These are phyloP conservation scores for Crithidia thermophila DNA, from an alignment of 208 protist genomes.

Conservation along the genomic window DNA sequence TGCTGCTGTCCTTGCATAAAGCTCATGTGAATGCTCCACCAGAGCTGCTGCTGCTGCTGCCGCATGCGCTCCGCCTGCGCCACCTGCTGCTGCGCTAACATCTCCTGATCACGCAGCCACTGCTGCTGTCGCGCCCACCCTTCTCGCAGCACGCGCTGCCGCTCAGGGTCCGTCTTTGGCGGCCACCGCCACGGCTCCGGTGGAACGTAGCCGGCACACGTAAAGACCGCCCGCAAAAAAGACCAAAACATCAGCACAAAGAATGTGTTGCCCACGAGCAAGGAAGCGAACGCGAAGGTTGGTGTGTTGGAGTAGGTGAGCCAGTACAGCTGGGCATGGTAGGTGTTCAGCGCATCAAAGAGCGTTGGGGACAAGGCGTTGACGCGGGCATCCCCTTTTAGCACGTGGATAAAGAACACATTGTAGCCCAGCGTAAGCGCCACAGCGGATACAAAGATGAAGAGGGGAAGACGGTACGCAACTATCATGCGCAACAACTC, in stretches of 20 bases:
- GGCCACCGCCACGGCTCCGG: conserved; percentile 27
- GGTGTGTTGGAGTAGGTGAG: conserved; percentile 9
- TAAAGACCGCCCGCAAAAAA: conserved; percentile 26
- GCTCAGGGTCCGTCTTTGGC: conserved; percentile 12
- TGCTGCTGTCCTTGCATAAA: conserved; percentile 4
- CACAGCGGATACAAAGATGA: conserved; percentile 19
- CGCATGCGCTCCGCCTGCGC: not conserved
- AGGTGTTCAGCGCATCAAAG: not conserved
- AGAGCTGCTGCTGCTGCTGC: not conserved
- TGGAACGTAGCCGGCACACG: conserved; percentile 33
- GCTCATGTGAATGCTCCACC: not conserved
- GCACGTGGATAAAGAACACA: conserved; percentile 1
- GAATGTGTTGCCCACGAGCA: conserved; percentile 7
- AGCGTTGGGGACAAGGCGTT: not conserved
- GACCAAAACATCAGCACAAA: conserved; percentile 22
- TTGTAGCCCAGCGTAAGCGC: conserved; percentile 21
- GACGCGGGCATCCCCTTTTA: not conserved
- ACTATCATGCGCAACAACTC: conserved; percentile 8
- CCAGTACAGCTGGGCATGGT: not conserved
- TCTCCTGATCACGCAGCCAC: conserved; percentile 3
- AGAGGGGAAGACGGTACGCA: conserved; percentile 27
- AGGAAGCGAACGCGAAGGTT: not conserved
- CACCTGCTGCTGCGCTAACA: not conserved
- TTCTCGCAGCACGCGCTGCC: not conserved
- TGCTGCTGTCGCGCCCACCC: conserved; percentile 2